Evolutionary conservation across 73 alveolate species (phyloP).

Genomic region (Symbiodinium pilosum): DNA sequence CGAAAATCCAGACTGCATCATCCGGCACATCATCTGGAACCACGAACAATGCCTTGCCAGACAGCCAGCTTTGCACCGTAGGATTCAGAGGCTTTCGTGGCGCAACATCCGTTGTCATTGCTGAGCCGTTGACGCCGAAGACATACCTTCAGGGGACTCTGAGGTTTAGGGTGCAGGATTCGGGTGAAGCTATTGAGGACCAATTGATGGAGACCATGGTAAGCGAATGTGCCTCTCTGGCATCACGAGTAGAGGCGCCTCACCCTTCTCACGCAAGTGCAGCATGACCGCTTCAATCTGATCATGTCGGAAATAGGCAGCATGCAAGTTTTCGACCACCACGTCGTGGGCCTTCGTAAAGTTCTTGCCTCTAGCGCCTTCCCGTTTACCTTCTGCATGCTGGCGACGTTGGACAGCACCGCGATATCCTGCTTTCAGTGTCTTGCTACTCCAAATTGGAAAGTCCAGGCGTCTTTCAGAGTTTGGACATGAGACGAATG

Average conservation of each 20-base stretch:
- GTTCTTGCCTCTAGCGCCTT: background rate
- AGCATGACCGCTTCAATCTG: background rate
- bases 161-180: no score
- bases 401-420: background rate
- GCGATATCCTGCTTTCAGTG: background rate
- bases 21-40: background rate
- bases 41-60: background rate
- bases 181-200: no score
- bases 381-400: background rate
- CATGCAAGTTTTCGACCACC: background rate
- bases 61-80: background rate
- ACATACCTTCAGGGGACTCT: no score
- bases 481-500: no score
- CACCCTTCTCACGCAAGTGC: background rate
- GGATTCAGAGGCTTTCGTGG: background rate
- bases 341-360: background rate
- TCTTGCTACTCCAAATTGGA: no score
- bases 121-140: no score
- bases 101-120: no score
- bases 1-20: background rate
- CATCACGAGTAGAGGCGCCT: background rate
- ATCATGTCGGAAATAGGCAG: background rate
- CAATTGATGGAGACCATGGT: no score
- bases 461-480: no score
- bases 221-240: background rate